These are phyloP conservation scores for Podospora fimiseda DNA, from an alignment of 495 filamentous ascomycete species.

Conservation along the genomic window DNA sequence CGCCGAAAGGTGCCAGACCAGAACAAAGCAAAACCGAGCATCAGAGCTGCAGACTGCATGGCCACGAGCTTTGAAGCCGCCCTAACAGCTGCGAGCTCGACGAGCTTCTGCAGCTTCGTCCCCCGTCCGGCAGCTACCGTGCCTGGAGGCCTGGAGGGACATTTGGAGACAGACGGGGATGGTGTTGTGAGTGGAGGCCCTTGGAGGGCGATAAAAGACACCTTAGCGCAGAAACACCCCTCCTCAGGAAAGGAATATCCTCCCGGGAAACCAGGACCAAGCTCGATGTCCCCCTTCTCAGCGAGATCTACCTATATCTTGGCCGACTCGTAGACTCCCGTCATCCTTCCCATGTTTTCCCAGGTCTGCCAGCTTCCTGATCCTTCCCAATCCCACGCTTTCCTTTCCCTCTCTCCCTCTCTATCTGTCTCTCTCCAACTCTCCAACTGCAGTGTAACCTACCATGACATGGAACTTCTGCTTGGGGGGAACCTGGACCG, in stretches of 20 bases:
- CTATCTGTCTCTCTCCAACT: too few relatives aligned
- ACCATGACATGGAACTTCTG: neutral
- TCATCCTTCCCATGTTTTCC: too few relatives aligned
- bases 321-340: neutral
- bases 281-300: neutral
- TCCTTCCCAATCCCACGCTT: too few relatives aligned
- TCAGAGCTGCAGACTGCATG: neutral
- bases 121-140: conserved; percentile 6
- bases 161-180: neutral
- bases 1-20: neutral
- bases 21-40: neutral
- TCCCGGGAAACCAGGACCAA: neutral
- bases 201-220: neutral
- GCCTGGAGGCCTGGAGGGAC: neutral
- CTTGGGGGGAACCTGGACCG: neutral
- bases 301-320: neutral
- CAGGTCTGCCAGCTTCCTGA: too few relatives aligned
- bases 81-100: neutral
- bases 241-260: neutral
- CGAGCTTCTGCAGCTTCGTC: conserved; percentile 5
- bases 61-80: conserved; percentile 2
- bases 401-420: too few relatives aligned
- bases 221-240: neutral
- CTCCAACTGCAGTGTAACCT: neutral
- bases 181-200: neutral